phyloP scores from a whole-genome alignment of 140 eudicot genomes.

The Ambrosia hybrid region DNA sequence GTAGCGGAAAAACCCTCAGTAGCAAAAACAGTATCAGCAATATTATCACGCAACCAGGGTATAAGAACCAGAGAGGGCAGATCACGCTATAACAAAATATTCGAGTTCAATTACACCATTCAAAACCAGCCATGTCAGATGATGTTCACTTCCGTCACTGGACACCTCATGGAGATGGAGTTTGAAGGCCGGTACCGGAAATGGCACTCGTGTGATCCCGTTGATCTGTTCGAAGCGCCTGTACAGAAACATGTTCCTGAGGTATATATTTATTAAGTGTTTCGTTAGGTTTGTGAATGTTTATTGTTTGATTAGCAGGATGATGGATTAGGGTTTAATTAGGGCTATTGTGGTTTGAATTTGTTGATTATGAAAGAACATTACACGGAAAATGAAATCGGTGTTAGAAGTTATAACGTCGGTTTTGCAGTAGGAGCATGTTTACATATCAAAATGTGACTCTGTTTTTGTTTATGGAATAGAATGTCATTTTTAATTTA shows the following conservation, averaged over 20 bases:
- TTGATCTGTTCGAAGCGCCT: slow-evolving; percentile 76
- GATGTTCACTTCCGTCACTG: slow-evolving; percentile 94
- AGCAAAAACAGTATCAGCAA: slow-evolving; percentile 79
- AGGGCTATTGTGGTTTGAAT: not conserved
- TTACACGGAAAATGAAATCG: too few relatives aligned
- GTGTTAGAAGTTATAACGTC: too few relatives aligned
- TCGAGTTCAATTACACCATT: slow-evolving; percentile 68
- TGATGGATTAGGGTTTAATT: not conserved
- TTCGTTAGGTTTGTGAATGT: too few relatives aligned
- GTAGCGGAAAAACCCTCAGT: slow-evolving; percentile 99
- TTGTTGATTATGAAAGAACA: too few relatives aligned
- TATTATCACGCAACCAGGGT: slow-evolving; percentile 57
- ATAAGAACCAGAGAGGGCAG: slow-evolving; percentile 67
- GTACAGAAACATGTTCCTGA: slow-evolving; percentile 74
- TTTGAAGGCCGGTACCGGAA: slow-evolving; percentile 77
- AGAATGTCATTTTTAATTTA: too few relatives aligned
- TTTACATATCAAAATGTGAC: too few relatives aligned
- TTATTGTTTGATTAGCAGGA: not conserved
- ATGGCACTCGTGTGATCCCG: slow-evolving; percentile 93
- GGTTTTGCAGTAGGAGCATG: too few relatives aligned
- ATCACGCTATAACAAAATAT: slow-evolving; percentile 80
- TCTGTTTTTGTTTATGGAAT: too few relatives aligned
- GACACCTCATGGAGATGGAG: slow-evolving; percentile 91
- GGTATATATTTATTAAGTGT: slow-evolving; percentile 33
- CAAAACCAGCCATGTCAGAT: slow-evolving; percentile 58